Percentiles rank a stretch among this genome's conserved stretches.
phyloP scores from a whole-genome alignment of 2,329 filamentous ascomycete genomes.

The Dactylella cylindrospora region DNA sequence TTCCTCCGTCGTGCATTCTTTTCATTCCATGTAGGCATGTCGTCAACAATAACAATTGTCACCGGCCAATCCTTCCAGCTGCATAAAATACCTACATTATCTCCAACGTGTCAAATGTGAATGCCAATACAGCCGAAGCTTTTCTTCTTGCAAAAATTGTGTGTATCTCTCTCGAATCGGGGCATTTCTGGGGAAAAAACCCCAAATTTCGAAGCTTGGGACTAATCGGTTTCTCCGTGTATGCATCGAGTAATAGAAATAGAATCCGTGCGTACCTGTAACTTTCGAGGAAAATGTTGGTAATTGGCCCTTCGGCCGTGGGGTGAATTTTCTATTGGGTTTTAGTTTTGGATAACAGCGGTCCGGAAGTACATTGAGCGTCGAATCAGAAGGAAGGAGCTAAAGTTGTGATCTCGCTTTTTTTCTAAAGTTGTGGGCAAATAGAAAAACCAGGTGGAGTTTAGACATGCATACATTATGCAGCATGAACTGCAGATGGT shows the following conservation, averaged over 20 bases:
- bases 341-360: too few species aligned
- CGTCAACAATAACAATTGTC: background rate
- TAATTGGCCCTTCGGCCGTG: too few species aligned
- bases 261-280: conserved; percentile 8
- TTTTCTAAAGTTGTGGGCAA: background rate
- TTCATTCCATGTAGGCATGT: background rate
- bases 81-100: conserved; percentile 29
- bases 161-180: conserved; percentile 40
- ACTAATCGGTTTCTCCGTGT: background rate
- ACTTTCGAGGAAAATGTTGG: too few species aligned
- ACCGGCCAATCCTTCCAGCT: conserved; percentile 5
- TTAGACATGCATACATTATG: too few species aligned
- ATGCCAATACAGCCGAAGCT: too few species aligned
- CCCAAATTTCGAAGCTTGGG: conserved; percentile 6
- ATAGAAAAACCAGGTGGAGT: too few species aligned
- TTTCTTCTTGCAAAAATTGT: too few species aligned
- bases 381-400: background rate
- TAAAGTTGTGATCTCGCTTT: background rate
- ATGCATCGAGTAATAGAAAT: conserved; percentile 21
- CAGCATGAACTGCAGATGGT: conserved; percentile 29
- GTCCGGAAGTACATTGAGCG: too few species aligned
- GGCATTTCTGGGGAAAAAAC: conserved; percentile 18
- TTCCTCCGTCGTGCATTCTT: background rate
- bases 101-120: conserved; percentile 12
- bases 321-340: conserved; percentile 6